Conservation (phyloP, 768 basidiomycete genomes). For the Inosperma sp. region DNA sequence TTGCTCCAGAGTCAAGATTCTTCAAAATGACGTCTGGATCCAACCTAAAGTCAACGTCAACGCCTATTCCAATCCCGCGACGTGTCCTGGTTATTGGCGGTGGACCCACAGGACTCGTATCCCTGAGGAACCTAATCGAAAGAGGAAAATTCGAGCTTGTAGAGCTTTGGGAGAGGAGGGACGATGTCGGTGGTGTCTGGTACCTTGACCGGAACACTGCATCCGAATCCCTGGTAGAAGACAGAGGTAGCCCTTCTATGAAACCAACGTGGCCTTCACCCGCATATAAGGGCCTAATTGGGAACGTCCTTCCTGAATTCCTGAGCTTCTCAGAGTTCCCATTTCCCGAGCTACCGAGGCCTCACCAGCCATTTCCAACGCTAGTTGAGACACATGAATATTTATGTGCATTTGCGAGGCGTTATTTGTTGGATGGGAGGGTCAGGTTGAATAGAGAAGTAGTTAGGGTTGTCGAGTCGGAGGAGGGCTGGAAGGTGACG, state of each 20-base stretch:
- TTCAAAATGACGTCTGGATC: too few relatives aligned
- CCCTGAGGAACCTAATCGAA: slow-evolving; percentile 43
- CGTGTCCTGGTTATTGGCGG: slow-evolving; percentile 43
- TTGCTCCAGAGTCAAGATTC: too few relatives aligned
- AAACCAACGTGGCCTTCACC: slow-evolving; percentile 42
- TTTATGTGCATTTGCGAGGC: slow-evolving; percentile 33
- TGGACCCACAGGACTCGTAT: slow-evolving; percentile 44
- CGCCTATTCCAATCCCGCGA: slow-evolving; percentile 19
- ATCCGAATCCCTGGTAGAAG: too few relatives aligned
- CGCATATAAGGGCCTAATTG: slow-evolving; percentile 44
- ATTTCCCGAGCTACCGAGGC: slow-evolving; percentile 30
- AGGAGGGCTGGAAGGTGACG: slow-evolving; percentile 37
- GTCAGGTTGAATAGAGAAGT: slow-evolving; percentile 43
- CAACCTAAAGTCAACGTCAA: too few relatives aligned
- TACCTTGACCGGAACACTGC: too few relatives aligned
- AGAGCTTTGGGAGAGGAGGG: slow-evolving; percentile 42
- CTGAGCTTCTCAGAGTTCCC: slow-evolving; percentile 35
- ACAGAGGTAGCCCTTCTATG: slow-evolving; percentile 7
- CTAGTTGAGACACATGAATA: slow-evolving; percentile 36
- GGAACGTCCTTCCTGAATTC: slow-evolving; percentile 49
- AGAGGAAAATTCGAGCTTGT: slow-evolving; percentile 40
- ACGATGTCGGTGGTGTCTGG: slow-evolving; percentile 50
- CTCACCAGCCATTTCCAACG: slow-evolving; percentile 38
- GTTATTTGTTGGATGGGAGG: slow-evolving; percentile 25
- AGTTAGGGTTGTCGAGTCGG: slow-evolving; percentile 31